Evolutionary conservation across 208 protist genomes (phyloP), one percentile per base, ranked within the genome.

Genomic region (Trichomonas vaginalis): DNA sequence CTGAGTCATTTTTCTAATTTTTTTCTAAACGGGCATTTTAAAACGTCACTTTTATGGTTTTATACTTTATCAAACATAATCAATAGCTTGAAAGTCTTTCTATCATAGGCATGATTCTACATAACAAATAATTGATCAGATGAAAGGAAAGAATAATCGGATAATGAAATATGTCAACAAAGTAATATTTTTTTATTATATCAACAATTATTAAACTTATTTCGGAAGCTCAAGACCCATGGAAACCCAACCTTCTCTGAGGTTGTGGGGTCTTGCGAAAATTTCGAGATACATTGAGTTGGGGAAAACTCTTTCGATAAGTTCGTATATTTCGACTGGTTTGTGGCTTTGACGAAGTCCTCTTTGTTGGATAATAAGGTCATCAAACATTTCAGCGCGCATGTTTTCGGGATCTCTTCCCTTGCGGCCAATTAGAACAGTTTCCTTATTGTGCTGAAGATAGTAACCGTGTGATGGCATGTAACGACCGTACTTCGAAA

Each of bases 391-490:
- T 0, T 61, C 45, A 70, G 3, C 3, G 45, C 37, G 32, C 46
- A 95, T 70, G 15, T 70, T 46, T 61, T 70, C 40, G 2, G 46
- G 46, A 6, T 12, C 23, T 79, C 17, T n/a, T 39, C 88, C 88
- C 70, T 95, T 95, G 0, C 40, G 0, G 21, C 88, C 88, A 40
- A 95, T 35, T 4, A 95, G 37, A 17, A 51, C 9, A n/a, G 88
- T 95, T 95, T 95, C 88, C 21, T 95, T 95, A 45, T 51, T 70
- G 51, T 95, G 88, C n/a, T 95, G 88, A 8, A 95, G 51, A 35
- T 95, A 95, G n/a, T 79, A 95, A n/a, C 88, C 88, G 70, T 95
- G 88, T 42, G 48, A 51, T 46, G 48, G 88, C 32, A 70, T 46
- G n/a, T 79, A 79, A 40, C 45, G 10, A 32, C 88, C 48, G 15